Evolutionary conservation across 2,329 filamentous ascomycete genomes (phyloP), one percentile per base, ranked within the genome.

Genomic region (Cladosporium phlei): DNA sequence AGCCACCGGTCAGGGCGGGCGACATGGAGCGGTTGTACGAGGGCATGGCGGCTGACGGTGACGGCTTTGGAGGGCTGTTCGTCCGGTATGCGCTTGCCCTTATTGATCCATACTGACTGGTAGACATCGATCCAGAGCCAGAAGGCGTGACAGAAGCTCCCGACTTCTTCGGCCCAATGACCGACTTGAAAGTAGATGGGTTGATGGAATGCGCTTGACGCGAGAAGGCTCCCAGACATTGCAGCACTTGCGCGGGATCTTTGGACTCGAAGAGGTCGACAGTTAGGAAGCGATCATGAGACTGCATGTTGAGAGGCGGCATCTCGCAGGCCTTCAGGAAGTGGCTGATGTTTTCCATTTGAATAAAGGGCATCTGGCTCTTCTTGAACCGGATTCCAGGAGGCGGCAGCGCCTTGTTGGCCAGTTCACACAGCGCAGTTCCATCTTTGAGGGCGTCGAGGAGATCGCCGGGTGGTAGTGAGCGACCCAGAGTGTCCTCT

Each of bases 321-420:
- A 79, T 74, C 68, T 95, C 87, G 72, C 90, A 95, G 50, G 88
- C 89, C 61, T 80, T 82, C 45, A 98, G 80, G 69, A 96, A 98
- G 63, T 95, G 88, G 4, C 90, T 94, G 62, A 98, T 96, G 66
- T 98, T 98, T 68, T 98, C 93, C 90, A 97, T 97, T 69, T 98
- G 93, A 30, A 97, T 91, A 65, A 98, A 98, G 0, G 93, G 93
- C 91, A 97, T 97, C 30, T 82, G 71, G 1, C 90, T 95, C 63
- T 85, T 77, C 70, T 97, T 97, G 78, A 86, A 97, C 66, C 85
- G 88, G 69, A 95, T 79, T 24, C 85, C 85, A 0, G 87, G 86
- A 12, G 83, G 79, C 20, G 87, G 86, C 28, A 85, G 68, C 24
- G 80, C 86, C 47, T 91, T 76, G 63, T 95, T 97, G 60, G 88